Base-by-base conservation (phyloP, 129 eudicot genomes). In the Flaveria sonorensis region DNA sequence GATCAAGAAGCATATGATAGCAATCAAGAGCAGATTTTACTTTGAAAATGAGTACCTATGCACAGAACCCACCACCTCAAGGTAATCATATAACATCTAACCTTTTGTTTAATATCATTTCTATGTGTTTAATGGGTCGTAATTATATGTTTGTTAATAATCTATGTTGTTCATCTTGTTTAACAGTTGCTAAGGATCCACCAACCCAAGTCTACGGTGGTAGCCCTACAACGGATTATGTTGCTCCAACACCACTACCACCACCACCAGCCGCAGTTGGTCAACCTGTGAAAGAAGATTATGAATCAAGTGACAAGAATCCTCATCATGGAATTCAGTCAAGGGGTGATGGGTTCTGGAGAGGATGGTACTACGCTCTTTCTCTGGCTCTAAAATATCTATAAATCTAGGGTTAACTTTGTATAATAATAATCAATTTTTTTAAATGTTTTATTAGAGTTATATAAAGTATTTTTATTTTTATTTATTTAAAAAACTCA, bases 261-360 rank as follows among this genome's bases (percentile, higher is more conserved):
- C 78, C 70, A 57, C 85, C 82, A 47, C 85, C 85, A 15, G 71
- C 36, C n/a, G 71, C 43, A 2, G 83, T 80, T 73, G 79, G 66
- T 82, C 64, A 56, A 70, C 78, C 82, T 13, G 50, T 77, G 82
- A 82, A 77, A 63, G 83, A 73, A n/a, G 70, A 73, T 2, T 81
- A 68, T 68, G 80, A 81, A 56, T 5, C 71, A 55, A 61, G 63
- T 43, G 70, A 48, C 52, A 72, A 82, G 56, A 63, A 77, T 61
- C 24, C 63, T n/a, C 47, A 68, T 64, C 48, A 82, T 71, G 81
- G 36, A 74, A 82, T 75, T 71, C 82, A 71, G 75, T 53, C 79
- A 13, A 82, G 71, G 65, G 85, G 82, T 28, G 82, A 78, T 77
- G 85, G 85, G 8, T 82, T 82, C 65, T 77, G 82, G 85, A 82